These are phyloP conservation scores for Aspergillus proliferans DNA, from an alignment of 2,329 filamentous ascomycete genomes.

Conservation along the genomic window DNA sequence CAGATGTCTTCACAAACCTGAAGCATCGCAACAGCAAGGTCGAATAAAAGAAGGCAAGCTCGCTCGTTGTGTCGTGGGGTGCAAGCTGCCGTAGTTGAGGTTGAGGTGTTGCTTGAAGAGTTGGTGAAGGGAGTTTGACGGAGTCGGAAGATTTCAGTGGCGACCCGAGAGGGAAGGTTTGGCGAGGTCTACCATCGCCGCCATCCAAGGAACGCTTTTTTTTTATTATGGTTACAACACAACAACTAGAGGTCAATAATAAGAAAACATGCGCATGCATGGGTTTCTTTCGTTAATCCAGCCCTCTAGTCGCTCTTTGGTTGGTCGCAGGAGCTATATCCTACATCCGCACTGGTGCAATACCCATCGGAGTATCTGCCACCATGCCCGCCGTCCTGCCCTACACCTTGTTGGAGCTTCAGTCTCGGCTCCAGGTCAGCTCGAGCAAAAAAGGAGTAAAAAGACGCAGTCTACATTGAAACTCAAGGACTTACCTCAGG, in stretches of 20 bases:
- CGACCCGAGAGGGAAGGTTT: slow-evolving; percentile 25
- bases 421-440: slow-evolving; percentile 5
- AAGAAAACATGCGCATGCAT: slow-evolving; percentile 20
- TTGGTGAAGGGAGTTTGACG: slow-evolving; percentile 15
- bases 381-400: slow-evolving; percentile 22
- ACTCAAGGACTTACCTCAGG: slow-evolving; percentile 51
- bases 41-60: slow-evolving; percentile 14
- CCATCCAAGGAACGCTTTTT: slow-evolving; percentile 1
- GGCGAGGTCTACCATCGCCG: slow-evolving; percentile 16
- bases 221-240: background rate
- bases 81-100: slow-evolving; percentile 17
- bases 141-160: slow-evolving; percentile 31
- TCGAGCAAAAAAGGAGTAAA: slow-evolving; percentile 22
- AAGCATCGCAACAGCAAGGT: slow-evolving; percentile 18
- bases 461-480: slow-evolving; percentile 35
- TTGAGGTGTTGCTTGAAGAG: slow-evolving; percentile 18
- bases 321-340: background rate
- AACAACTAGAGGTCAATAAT: slow-evolving; percentile 1
- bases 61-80: slow-evolving; percentile 20
- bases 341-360: slow-evolving; percentile 12
- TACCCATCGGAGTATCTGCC: slow-evolving; percentile 23
- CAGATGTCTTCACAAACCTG: slow-evolving; percentile 30
- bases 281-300: slow-evolving; percentile 7
- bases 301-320: slow-evolving; percentile 1
- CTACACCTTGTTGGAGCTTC: slow-evolving; percentile 14